phyloP scores from a whole-genome alignment of 164 flowering plant species.

The Hamamelis virginiana region DNA sequence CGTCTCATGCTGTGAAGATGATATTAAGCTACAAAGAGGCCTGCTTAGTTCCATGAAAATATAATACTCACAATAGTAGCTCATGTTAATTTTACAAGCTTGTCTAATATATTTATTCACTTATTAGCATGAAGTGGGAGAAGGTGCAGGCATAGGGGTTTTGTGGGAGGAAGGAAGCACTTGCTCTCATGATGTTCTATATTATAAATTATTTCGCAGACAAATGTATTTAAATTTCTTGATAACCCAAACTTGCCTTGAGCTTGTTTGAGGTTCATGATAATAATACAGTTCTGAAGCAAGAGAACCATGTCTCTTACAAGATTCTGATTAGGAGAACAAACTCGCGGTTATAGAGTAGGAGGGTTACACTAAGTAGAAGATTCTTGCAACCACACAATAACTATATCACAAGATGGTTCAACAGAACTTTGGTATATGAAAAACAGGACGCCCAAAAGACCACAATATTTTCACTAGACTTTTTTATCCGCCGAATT shows the following conservation, averaged over 20 bases:
- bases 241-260: background rate
- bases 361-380: background rate
- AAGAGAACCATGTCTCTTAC: background rate
- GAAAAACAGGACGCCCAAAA: background rate
- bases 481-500: no score
- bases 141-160: background rate
- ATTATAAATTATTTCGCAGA: background rate
- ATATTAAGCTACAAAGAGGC: no score
- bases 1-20: no score
- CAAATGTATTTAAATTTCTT: background rate
- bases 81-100: background rate
- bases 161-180: background rate
- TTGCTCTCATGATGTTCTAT: background rate
- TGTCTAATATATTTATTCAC: background rate
- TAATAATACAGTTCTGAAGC: background rate
- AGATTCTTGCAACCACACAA: background rate
- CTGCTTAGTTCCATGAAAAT: background rate
- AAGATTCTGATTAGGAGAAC: background rate
- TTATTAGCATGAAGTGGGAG: background rate
- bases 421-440: background rate
- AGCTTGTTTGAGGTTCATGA: background rate
- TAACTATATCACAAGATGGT: background rate
- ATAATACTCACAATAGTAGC: background rate
- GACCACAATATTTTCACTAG: background rate
- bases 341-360: background rate